Evolutionary conservation across 202 grass and related monocot genomes (phyloP).

Genomic region (Brachypodium distachyon): DNA sequence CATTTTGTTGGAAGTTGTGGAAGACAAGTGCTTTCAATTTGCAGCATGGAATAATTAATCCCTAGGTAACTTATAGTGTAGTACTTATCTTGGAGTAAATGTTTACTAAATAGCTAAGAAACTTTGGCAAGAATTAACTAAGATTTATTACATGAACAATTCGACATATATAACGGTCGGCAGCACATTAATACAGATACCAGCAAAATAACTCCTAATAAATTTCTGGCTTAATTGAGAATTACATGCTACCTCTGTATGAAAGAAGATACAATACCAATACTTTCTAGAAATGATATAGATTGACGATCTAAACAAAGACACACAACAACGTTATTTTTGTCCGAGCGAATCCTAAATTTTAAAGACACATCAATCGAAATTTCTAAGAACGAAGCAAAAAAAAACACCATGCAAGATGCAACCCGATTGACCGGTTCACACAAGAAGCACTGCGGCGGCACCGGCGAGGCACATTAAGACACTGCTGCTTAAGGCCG

Average conservation of each 20-base stretch:
- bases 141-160: neutral
- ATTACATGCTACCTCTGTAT: neutral
- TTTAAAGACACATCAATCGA: neutral
- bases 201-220: neutral
- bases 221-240: neutral
- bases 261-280: neutral
- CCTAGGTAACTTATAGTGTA: no score
- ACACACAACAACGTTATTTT: neutral
- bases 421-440: neutral
- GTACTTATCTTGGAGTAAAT: neutral
- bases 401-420: neutral
- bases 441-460: neutral
- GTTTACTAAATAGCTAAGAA: no score
- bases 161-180: neutral
- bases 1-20: no score
- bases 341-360: neutral
- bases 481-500: neutral
- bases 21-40: no score
- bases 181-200: neutral
- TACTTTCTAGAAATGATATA: neutral
- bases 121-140: neutral
- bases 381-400: neutral
- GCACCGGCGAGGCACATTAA: neutral
- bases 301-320: neutral
- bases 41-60: no score